Evolutionary conservation across 345 rosid genomes (phyloP), one percentile per base, ranked within the genome.

Genomic region (Kernera saxatilis): DNA sequence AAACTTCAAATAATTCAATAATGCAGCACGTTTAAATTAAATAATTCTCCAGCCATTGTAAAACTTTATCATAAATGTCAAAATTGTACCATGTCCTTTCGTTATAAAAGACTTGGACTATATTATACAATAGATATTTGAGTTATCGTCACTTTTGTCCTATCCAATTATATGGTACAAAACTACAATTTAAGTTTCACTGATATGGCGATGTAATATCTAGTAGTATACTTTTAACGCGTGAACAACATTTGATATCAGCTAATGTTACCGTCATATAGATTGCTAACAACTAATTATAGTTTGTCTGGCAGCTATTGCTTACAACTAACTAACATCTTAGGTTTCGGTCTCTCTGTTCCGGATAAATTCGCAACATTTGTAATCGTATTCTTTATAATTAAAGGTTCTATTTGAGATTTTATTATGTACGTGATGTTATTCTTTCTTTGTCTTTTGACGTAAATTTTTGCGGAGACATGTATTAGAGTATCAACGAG

Each of bases 11-110:
- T 15, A 21, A 32, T 67, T 58, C 60, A 59, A 67, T 59, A 49
- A 58, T 29, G 52, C 21, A 23, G 14, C 44, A 48, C 17, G 10
- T 50, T 39, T 15, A 9, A 27, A 15, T 8, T 53, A 53, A 26
- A 75, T 61, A 61, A 36, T 57, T 36, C 13, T 6, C 49, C 69
- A 60, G 26, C 30, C 14, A 60, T 68, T 13, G 50, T 53, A 37
- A 51, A 68, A 60, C 43, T 41, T 68, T 59, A 67, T 75, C 70
- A 60, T 68, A 75, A 53, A 55, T 75, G 70, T 53, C 58, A 69
- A 75, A 75, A 69, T 74, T 51, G 78, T 74, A 75, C 74, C n/a
- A 62, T 75, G 74, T 75, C 74, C 74, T 69, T 45, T 69, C 70
- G 43, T 43, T 61, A 29, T 53, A 52, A 46, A 68, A 64, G 6